phyloP scores from a whole-genome alignment of 2,329 filamentous ascomycete species.

The Paraphaeosphaeria minitans region DNA sequence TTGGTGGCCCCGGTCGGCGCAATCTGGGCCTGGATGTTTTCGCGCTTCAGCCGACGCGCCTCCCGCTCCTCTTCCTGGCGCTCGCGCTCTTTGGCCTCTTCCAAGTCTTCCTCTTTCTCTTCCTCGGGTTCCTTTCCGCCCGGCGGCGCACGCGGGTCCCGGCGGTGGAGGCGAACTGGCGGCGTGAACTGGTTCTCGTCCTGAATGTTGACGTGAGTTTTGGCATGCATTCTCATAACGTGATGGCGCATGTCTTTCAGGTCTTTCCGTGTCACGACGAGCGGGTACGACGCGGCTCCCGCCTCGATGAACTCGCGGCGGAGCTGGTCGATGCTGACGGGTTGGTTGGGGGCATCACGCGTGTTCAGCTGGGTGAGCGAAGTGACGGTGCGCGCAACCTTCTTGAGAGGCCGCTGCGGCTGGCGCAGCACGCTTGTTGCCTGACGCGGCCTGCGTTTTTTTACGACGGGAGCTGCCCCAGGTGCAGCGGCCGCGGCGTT shows the following conservation, averaged over 20 bases:
- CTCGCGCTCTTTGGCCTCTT: conserved; percentile 70
- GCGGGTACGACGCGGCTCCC: conserved; percentile 54
- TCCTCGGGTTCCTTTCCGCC: conserved; percentile 46
- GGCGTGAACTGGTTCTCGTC: conserved; percentile 84
- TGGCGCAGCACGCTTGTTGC: conserved; percentile 46
- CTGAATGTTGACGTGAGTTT: conserved; percentile 66
- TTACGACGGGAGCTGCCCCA: conserved; percentile 15
- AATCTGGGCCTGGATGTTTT: conserved; percentile 88
- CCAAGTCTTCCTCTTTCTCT: conserved; percentile 67
- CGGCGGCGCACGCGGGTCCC: conserved; percentile 74
- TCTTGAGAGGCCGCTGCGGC: conserved; percentile 40
- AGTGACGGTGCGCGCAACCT: conserved; percentile 38
- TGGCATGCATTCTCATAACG: conserved; percentile 76
- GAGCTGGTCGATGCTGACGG: conserved; percentile 28
- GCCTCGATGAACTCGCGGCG: conserved; percentile 33
- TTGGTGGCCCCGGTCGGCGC: conserved; percentile 78
- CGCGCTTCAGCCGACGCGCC: conserved; percentile 83
- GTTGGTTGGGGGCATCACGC: conserved; percentile 16
- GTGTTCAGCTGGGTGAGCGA: conserved; percentile 43
- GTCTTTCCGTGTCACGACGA: conserved; percentile 82
- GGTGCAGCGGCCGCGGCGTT: conserved; percentile 13
- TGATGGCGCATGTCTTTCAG: conserved; percentile 83
- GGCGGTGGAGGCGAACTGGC: conserved; percentile 85
- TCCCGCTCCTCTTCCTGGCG: conserved; percentile 65
- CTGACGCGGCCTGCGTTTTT: conserved; percentile 40